Evolutionary conservation across 768 basidiomycete genomes (phyloP).

Genomic region (Mycena rosella): DNA sequence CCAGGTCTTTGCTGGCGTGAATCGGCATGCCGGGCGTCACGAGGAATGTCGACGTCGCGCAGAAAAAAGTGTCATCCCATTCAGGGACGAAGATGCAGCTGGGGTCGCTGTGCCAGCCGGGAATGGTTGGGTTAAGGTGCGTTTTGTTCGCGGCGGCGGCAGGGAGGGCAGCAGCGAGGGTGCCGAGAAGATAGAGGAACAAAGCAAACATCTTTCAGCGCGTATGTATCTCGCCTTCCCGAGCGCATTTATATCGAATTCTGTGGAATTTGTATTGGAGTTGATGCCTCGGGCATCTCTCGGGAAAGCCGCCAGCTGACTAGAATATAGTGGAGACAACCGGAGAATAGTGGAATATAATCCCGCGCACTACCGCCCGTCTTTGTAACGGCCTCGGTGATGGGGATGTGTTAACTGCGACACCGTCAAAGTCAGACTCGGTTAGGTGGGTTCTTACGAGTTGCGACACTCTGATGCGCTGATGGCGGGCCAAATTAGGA

Average conservation of each 20-base stretch:
- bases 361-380: too few relatives aligned
- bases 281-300: too few relatives aligned
- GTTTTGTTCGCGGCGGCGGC: constrained; percentile 26
- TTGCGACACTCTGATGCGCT: too few relatives aligned
- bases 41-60: constrained; percentile 44
- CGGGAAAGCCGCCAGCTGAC: too few relatives aligned
- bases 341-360: too few relatives aligned
- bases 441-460: too few relatives aligned
- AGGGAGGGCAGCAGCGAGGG: constrained; percentile 10
- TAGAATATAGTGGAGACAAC: too few relatives aligned
- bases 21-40: constrained; percentile 44
- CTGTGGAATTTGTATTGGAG: constrained; percentile 10
- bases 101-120: constrained; percentile 44
- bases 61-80: constrained; percentile 43
- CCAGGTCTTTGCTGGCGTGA: constrained; percentile 41
- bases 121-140: constrained; percentile 28
- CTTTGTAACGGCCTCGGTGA: too few relatives aligned
- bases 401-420: too few relatives aligned
- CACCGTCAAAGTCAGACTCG: too few relatives aligned
- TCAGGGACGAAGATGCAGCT: constrained; percentile 41
- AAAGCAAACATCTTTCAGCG: constrained; percentile 13
- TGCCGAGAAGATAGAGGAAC: constrained; percentile 12
- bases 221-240: constrained; percentile 6
- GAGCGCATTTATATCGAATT: constrained; percentile 15
- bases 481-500: too few relatives aligned